A percentile compares a stretch with the other conserved stretches of the same genome.
phyloP scores from a whole-genome alignment of 495 filamentous ascomycete genomes.

The Lasiosphaeriaceae sp. region DNA sequence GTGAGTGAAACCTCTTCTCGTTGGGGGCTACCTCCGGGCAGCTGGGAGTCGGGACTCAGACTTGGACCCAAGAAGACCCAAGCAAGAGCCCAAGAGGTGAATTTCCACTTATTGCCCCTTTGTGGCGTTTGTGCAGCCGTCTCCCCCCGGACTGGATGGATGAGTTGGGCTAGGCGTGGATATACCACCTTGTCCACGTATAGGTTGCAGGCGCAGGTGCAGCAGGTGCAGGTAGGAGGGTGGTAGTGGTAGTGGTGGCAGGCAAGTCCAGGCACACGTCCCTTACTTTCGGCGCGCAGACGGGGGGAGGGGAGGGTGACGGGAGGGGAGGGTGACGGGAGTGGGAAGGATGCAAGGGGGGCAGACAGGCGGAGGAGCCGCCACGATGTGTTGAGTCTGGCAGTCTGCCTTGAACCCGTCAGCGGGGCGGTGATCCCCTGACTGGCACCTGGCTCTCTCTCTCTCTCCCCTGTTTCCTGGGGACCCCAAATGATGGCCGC shows the following conservation, averaged over 20 bases:
- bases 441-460: too few species aligned
- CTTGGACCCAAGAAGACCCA: background rate
- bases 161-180: background rate
- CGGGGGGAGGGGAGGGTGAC: background rate
- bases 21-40: background rate
- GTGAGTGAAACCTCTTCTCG: background rate
- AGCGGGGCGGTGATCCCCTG: too few species aligned
- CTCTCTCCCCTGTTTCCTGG: too few species aligned
- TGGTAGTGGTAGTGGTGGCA: background rate
- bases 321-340: background rate
- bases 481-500: background rate
- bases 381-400: too few species aligned
- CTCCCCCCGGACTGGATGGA: background rate
- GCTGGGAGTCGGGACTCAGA: too few species aligned
- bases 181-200: too few species aligned
- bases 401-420: too few species aligned
- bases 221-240: too few species aligned
- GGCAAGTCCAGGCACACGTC: background rate
- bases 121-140: background rate
- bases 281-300: too few species aligned
- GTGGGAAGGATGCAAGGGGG: too few species aligned
- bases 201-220: too few species aligned
- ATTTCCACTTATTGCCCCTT: constrained; percentile 1
- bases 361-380: too few species aligned
- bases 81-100: background rate